phyloP scores from a whole-genome alignment of 2,329 filamentous ascomycete species.

The Beauveria scarabaeidicola region DNA sequence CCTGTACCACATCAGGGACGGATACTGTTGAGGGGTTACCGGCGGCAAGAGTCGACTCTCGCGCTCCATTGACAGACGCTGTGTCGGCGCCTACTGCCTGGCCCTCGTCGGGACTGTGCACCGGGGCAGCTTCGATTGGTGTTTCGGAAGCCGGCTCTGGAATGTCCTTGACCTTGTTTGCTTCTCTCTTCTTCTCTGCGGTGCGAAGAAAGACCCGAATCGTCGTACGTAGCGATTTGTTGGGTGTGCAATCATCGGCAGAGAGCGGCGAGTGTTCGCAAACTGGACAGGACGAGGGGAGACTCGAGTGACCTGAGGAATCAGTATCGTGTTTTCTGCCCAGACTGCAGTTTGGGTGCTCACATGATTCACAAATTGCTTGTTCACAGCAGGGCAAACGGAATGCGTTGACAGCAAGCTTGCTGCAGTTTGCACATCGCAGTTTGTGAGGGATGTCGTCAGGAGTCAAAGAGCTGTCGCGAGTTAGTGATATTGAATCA shows the following conservation, averaged over 20 bases:
- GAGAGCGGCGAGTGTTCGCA: constrained; percentile 89
- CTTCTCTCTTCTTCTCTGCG: constrained; percentile 80
- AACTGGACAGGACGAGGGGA: constrained; percentile 76
- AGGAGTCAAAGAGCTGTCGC: constrained; percentile 60
- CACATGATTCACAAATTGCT: constrained; percentile 85
- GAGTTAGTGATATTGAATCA: not conserved
- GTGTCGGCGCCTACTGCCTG: not conserved
- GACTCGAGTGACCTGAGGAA: constrained; percentile 59
- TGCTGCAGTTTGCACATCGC: constrained; percentile 88
- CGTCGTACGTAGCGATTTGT: constrained; percentile 86
- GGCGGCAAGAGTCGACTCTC: not conserved
- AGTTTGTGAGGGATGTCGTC: constrained; percentile 94
- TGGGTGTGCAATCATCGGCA: constrained; percentile 74
- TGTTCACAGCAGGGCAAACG: constrained; percentile 93
- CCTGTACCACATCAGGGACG: constrained; percentile 10
- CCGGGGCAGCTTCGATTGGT: constrained; percentile 30
- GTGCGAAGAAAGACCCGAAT: constrained; percentile 86
- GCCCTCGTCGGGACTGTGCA: not conserved
- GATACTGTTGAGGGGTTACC: constrained; percentile 1
- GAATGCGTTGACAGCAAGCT: constrained; percentile 82
- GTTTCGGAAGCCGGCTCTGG: constrained; percentile 32
- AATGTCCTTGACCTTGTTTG: constrained; percentile 44
- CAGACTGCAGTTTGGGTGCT: constrained; percentile 19
- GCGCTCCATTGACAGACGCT: not conserved
- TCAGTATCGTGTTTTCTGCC: constrained; percentile 8